phyloP scores from a whole-genome alignment of 345 rosid genomes.

The Eucalyptus camaldulensis region DNA sequence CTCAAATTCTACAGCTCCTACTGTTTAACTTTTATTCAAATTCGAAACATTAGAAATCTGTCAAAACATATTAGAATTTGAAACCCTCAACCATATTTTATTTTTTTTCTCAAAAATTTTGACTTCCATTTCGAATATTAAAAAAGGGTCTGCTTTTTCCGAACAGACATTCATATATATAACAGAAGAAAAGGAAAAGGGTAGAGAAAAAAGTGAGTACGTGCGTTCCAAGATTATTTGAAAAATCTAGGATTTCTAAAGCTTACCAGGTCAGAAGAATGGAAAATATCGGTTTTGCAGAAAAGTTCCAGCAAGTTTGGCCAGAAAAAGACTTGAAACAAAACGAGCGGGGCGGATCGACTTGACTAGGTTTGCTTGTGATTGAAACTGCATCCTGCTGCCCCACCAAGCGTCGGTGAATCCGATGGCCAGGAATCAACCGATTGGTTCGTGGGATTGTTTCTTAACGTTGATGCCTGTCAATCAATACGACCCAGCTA shows the following conservation, averaged over 20 bases:
- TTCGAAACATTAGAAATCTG: not conserved
- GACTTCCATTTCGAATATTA: not conserved
- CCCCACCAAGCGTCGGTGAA: not conserved
- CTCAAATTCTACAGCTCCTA: not conserved
- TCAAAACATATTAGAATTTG: too few species aligned
- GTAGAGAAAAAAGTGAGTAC: not conserved
- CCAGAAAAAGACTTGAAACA: not conserved
- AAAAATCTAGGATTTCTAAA: not conserved
- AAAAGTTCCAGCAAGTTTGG: not conserved
- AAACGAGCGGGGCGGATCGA: not conserved
- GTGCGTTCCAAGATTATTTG: not conserved
- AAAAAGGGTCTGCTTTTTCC: not conserved
- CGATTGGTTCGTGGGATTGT: not conserved
- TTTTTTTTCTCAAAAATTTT: not conserved
- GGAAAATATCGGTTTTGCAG: not conserved
- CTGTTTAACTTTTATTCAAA: not conserved
- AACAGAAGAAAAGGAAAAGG: not conserved
- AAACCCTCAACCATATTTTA: not conserved
- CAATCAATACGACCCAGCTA: not conserved
- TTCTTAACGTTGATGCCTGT: not conserved
- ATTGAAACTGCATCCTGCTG: not conserved
- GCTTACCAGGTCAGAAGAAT: too few species aligned
- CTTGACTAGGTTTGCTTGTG: not conserved
- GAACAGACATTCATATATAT: not conserved
- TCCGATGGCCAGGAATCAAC: not conserved